Evolutionary conservation across 2,329 filamentous ascomycete species (phyloP).

Genomic region (Clonostachys sp.): DNA sequence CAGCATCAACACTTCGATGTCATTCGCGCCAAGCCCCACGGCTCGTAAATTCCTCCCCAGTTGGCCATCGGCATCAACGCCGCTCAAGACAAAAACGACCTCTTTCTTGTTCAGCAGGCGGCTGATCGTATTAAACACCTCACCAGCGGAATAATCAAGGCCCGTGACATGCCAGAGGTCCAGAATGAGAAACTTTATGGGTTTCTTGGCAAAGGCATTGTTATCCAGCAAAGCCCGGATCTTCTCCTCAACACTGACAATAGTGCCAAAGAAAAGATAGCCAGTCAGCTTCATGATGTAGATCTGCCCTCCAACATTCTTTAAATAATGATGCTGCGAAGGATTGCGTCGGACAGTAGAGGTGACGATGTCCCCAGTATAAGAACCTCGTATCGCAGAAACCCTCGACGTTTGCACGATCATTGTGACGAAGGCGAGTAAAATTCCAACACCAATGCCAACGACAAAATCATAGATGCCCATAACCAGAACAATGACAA

Average conservation of each 20-base stretch:
- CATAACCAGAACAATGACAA: slow-evolving; percentile 92
- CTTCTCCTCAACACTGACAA: slow-evolving; percentile 88
- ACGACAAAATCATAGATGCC: slow-evolving; percentile 94
- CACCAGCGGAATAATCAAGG: slow-evolving; percentile 92
- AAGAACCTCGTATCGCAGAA: slow-evolving; percentile 85
- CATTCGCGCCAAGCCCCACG: slow-evolving; percentile 74
- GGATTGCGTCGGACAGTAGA: slow-evolving; percentile 92
- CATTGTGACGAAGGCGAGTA: slow-evolving; percentile 85
- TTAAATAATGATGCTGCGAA: slow-evolving; percentile 81
- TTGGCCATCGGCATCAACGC: slow-evolving; percentile 70
- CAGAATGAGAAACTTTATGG: slow-evolving; percentile 85
- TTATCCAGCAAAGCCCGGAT: slow-evolving; percentile 81
- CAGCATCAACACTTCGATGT: slow-evolving; percentile 73
- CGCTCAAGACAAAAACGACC: slow-evolving; percentile 78
- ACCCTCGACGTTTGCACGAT: slow-evolving; percentile 89
- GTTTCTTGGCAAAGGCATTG: slow-evolving; percentile 68
- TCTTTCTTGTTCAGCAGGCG: slow-evolving; percentile 73
- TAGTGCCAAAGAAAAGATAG: slow-evolving; percentile 97
- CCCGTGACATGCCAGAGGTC: slow-evolving; percentile 88
- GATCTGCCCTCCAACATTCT: slow-evolving; percentile 81
- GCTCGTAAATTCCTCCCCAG: slow-evolving; percentile 76
- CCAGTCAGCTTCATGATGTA: slow-evolving; percentile 88
- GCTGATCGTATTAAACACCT: slow-evolving; percentile 91
- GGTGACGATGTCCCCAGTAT: slow-evolving; percentile 81
- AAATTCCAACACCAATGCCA: slow-evolving; percentile 86